A percentile compares a stretch with the other conserved stretches of the same genome.
phyloP scores from a whole-genome alignment of 176 grass and related monocot genomes.

The Canna indica region DNA sequence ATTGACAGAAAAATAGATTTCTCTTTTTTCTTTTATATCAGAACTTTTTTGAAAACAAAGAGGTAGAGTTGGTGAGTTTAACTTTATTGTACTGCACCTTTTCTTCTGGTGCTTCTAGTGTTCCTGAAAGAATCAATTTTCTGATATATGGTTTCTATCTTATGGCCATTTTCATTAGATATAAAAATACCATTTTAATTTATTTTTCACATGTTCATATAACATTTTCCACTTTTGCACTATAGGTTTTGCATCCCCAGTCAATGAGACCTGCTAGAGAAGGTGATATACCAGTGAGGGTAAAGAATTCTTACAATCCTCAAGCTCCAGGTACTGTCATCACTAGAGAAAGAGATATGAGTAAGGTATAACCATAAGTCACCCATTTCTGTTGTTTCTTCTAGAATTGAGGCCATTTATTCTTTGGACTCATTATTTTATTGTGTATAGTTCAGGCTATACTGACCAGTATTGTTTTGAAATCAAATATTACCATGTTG shows the following conservation, averaged over 20 bases:
- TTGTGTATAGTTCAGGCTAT: conserved; percentile 44
- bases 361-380: conserved; percentile 52
- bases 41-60: background rate
- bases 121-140: background rate
- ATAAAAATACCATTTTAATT: background rate
- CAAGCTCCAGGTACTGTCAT: conserved; percentile 87
- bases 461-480: conserved; percentile 90
- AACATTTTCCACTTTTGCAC: background rate
- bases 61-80: background rate
- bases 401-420: conserved; percentile 13
- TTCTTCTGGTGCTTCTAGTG: background rate
- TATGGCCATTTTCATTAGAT: background rate
- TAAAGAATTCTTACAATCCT: conserved; percentile 93
- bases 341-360: conserved; percentile 86
- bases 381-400: conserved; percentile 5
- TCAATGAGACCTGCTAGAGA: conserved; percentile 94
- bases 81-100: background rate
- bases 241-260: conserved; percentile 87
- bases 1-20: background rate
- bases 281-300: conserved; percentile 81
- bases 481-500: conserved; percentile 96
- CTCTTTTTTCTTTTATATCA: background rate
- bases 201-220: background rate
- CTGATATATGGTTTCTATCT: background rate
- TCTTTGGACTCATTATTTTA: background rate